Percentiles rank a stretch among this genome's conserved stretches.
Evolutionary conservation across 2,329 filamentous ascomycete species (phyloP).

Genomic region (Aurifilum marmelostoma): DNA sequence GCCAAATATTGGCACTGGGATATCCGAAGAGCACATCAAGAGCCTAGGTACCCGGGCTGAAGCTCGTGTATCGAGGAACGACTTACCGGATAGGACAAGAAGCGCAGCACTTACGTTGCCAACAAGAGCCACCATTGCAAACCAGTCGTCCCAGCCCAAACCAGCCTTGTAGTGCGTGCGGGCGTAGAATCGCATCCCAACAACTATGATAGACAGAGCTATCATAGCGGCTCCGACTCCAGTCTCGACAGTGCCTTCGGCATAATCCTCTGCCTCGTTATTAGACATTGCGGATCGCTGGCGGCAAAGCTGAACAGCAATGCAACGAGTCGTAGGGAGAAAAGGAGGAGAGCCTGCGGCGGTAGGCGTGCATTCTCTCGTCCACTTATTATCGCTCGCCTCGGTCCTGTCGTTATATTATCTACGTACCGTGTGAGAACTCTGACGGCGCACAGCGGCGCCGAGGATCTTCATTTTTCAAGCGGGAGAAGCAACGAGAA

Average conservation of each 20-base stretch:
- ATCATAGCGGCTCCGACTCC: constrained; percentile 20
- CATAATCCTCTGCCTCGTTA: constrained; percentile 5
- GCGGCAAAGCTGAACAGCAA: neutral
- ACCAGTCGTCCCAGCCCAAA: constrained; percentile 22
- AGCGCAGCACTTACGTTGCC: constrained; percentile 14
- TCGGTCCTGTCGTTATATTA: neutral
- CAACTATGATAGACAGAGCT: constrained; percentile 9
- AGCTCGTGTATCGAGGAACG: no score
- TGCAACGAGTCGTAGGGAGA: neutral
- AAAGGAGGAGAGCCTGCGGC: neutral
- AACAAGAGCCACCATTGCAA: constrained; percentile 13
- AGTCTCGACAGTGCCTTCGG: constrained; percentile 7
- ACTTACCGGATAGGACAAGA: constrained; percentile 22
- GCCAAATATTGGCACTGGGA: neutral
- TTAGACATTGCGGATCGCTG: neutral
- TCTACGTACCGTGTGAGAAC: neutral
- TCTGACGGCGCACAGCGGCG: neutral
- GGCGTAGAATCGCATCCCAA: constrained; percentile 17
- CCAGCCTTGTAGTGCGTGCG: constrained; percentile 10
- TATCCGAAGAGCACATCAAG: neutral
- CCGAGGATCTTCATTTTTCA: neutral
- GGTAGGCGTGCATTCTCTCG: neutral
- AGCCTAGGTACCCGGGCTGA: no score
- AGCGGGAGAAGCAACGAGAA: neutral
- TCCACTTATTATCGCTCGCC: neutral